These are phyloP conservation scores for Haplosporangium gracile DNA, from an alignment of 192 early-diverging fungal genomes.

Conservation along the genomic window DNA sequence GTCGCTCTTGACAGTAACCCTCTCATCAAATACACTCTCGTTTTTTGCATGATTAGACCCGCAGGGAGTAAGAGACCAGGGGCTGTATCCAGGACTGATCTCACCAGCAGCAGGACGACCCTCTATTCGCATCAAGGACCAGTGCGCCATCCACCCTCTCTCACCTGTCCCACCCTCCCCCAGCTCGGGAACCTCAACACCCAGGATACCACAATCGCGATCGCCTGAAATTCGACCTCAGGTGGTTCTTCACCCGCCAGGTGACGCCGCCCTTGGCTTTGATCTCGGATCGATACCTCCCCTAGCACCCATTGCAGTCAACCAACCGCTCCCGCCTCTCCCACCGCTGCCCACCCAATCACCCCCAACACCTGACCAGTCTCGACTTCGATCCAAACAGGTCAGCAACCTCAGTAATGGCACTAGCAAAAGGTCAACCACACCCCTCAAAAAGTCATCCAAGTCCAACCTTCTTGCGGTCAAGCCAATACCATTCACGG, in stretches of 20 bases:
- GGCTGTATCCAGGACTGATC: conserved; percentile 6
- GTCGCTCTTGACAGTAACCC: not conserved
- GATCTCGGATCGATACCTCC: conserved; percentile 29
- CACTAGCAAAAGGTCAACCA: not conserved
- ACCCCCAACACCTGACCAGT: conserved; percentile 20
- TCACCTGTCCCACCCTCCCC: conserved; percentile 41
- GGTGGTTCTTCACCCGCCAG: conserved; percentile 15
- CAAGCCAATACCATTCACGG: conserved; percentile 16
- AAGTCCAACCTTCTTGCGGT: conserved; percentile 3
- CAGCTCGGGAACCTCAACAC: conserved; percentile 35
- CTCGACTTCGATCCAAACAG: conserved; percentile 7
- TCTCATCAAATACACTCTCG: not conserved
- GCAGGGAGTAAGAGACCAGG: conserved; percentile 10
- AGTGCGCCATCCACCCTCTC: conserved; percentile 29
- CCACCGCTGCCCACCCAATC: conserved; percentile 1
- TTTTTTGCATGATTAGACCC: conserved; percentile 16
- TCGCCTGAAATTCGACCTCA: conserved; percentile 44
- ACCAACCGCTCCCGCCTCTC: conserved; percentile 42
- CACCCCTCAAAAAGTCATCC: not conserved
- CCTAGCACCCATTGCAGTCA: conserved; percentile 5
- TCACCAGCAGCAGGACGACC: conserved; percentile 8
- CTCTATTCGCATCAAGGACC: conserved; percentile 28
- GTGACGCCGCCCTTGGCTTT: conserved; percentile 5
- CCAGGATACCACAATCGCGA: conserved; percentile 23
- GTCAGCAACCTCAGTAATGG: not conserved